Evolutionary conservation across 306 rosid genomes (phyloP), one percentile per base, ranked within the genome.

Genomic region (Biancaea sappan): DNA sequence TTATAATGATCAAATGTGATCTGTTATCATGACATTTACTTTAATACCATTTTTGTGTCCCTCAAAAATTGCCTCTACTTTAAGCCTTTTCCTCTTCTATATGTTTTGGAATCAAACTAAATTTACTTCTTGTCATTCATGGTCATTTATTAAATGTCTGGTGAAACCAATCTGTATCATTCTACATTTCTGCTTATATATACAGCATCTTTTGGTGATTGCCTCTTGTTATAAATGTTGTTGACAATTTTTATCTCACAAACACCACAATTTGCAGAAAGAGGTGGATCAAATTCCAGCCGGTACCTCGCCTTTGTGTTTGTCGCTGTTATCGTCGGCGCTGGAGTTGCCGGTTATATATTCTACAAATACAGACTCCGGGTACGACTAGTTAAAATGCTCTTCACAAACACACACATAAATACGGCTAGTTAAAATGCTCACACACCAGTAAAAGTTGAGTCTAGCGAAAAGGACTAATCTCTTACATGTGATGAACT

Each of bases 291-390:
- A 1, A 81, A 72, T 81, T 76, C 82, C 24, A 86, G 97, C 8
- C 47, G 88, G 84, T 65, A 85, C 50, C 31, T 88, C 2, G 80
- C 91, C 10, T 79, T 81, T 65, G 25, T 88, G 67, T 80, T 91
- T 51, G 70, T 91, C 52, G 92, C 87, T 32, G 88, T 86, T 22
- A 89, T 94, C 64, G 86, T 51, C 2, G 90, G 82, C 19, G 96
- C 83, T 47, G 86, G 85, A 52, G 6, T 87, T 32, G 94, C 88
- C 10, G 96, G 96, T 79, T 94, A 88, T 48, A 28, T 94, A 76
- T 94, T 94, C 86, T 94, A 94, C 94, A 94, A 91, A 69, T 94
- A 94, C 74, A 89, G 98, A 73, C 91, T 94, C 74, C 63, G 98
- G 90, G 98, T 94, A 87, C 43, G 90, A 73, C 57, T 28, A 58